Percentiles rank a stretch among this genome's conserved stretches.
These are phyloP conservation scores for Pulveroboletus sp. DNA, from an alignment of 768 basidiomycete species.

Conservation along the genomic window DNA sequence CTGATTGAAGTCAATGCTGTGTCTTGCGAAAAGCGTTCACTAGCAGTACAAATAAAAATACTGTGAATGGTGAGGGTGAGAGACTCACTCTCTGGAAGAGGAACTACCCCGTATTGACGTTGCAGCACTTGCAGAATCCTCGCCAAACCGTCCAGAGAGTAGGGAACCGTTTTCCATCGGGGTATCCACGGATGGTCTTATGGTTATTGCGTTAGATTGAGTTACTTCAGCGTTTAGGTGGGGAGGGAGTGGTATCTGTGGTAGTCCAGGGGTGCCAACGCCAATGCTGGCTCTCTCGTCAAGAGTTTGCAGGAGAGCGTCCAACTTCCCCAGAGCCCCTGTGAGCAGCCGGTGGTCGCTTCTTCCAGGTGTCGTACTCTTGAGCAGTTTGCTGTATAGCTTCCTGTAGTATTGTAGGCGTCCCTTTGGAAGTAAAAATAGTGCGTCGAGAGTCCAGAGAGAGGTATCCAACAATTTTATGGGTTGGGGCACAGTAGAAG, in stretches of 20 bases:
- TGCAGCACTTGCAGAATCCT: slow-evolving; percentile 39
- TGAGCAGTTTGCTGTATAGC: slow-evolving; percentile 79
- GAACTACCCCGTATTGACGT: slow-evolving; percentile 52
- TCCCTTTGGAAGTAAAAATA: slow-evolving; percentile 82
- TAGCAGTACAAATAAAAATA: slow-evolving; percentile 23
- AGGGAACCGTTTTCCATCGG: slow-evolving; percentile 3
- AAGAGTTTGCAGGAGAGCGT: slow-evolving; percentile 61
- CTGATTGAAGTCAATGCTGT: slow-evolving; percentile 53
- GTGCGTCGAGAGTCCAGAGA: slow-evolving; percentile 78
- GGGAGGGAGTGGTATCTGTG: not conserved
- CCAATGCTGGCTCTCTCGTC: slow-evolving; percentile 51
- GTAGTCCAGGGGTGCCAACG: slow-evolving; percentile 9
- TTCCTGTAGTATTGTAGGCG: slow-evolving; percentile 91
- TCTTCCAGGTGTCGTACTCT: slow-evolving; percentile 79
- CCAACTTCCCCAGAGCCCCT: slow-evolving; percentile 77
- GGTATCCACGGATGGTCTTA: not conserved
- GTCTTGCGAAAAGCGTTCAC: slow-evolving; percentile 59
- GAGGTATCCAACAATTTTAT: slow-evolving; percentile 35
- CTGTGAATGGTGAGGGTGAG: not conserved
- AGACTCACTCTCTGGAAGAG: slow-evolving; percentile 53
- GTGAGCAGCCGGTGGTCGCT: slow-evolving; percentile 82
- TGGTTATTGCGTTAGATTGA: not conserved
- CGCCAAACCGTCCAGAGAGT: slow-evolving; percentile 22
- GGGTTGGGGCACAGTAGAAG: slow-evolving; percentile 37
- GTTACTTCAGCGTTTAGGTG: not conserved